Evolutionary conservation across 257 asterid genomes (phyloP).

Genomic region (Capsicum pubescens): DNA sequence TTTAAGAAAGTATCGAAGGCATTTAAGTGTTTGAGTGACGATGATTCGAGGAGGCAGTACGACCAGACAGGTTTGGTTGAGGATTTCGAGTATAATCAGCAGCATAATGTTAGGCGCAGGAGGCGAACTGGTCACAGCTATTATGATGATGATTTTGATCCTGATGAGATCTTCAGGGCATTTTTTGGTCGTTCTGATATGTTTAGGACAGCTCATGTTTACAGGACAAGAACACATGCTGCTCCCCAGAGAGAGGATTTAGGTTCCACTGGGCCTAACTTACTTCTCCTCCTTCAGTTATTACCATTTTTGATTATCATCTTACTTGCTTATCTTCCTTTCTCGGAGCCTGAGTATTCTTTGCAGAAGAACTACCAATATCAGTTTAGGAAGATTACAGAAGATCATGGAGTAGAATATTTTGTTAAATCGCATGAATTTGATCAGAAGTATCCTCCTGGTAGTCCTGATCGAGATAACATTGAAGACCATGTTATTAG

Average conservation of each 20-base stretch:
- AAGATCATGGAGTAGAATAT: slow-evolving; percentile 73
- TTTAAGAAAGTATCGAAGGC: slow-evolving; percentile 94
- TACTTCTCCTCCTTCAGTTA: slow-evolving; percentile 78
- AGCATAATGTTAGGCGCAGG: slow-evolving; percentile 59
- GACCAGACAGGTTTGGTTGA: slow-evolving; percentile 88
- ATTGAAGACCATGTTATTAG: slow-evolving; percentile 71
- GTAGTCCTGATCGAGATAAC: slow-evolving; percentile 62
- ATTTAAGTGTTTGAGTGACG: slow-evolving; percentile 92
- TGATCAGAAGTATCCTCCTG: slow-evolving; percentile 70
- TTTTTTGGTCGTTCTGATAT: slow-evolving; percentile 76
- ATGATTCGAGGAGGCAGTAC: slow-evolving; percentile 84
- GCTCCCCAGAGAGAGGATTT: slow-evolving; percentile 68
- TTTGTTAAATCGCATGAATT: slow-evolving; percentile 77
- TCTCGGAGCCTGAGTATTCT: slow-evolving; percentile 93
- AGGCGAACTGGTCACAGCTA: slow-evolving; percentile 64
- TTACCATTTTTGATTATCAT: slow-evolving; percentile 80
- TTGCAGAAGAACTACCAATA: slow-evolving; percentile 83
- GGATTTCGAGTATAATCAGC: slow-evolving; percentile 65
- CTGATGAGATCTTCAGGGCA: slow-evolving; percentile 91
- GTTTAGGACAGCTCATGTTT: slow-evolving; percentile 72
- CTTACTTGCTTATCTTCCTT: slow-evolving; percentile 93
- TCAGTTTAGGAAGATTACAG: slow-evolving; percentile 73
- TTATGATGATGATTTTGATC: slow-evolving; percentile 77
- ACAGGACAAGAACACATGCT: slow-evolving; percentile 65
- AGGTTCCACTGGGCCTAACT: slow-evolving; percentile 67